Base-by-base conservation (phyloP, 1,139 yeast genomes). In the Yamadazyma sp. region DNA sequence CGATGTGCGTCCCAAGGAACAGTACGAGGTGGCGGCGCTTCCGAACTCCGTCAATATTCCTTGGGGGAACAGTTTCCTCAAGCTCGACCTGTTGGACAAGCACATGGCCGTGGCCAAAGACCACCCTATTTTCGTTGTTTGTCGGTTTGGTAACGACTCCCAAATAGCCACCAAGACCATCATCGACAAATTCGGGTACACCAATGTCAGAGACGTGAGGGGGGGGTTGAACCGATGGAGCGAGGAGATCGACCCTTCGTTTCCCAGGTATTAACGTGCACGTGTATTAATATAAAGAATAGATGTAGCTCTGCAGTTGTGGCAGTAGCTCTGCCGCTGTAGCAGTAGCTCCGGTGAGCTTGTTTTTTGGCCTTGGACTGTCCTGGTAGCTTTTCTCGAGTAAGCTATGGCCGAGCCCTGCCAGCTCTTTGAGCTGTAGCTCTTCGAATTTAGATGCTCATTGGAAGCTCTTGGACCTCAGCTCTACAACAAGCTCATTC, bases 131-230 rank as follows among this genome's bases (percentile, higher is more conserved):
- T 72, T 58, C 45, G 81, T 86, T 0, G 69, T 91, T 12, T 92
- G 99, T 59, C 74, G 98, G 29, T 82, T 72, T 56, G 99, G 99
- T 5, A 89, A 88, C 58, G 98, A 92, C 58, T 91, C 98, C 0
- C 92, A 87, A 53, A 61, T 80, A 15, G 95, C 96, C 0, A 81
- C 87, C 0, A 62, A 69, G 44, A 63, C 72, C 35, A 59, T 92
- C 36, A 65, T 71, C 36, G 79, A 75, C 11, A 62, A 69, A 4
- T 64, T 76, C 40, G 79, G 80, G 0, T 62, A 74, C 17, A 42
- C 55, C 0, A 64, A 78, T 12, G 88, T 77, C 0, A 71, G 66
- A 41, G 97, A 92, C 56, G 69, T 92, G 5, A 66, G 59, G 11
- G 98, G 98, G 1, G 98, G 98, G 0, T 64, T 89, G 25, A 69